phyloP scores from a whole-genome alignment of 805 yeast genomes.

The Lipomyces yamanashiensis region DNA sequence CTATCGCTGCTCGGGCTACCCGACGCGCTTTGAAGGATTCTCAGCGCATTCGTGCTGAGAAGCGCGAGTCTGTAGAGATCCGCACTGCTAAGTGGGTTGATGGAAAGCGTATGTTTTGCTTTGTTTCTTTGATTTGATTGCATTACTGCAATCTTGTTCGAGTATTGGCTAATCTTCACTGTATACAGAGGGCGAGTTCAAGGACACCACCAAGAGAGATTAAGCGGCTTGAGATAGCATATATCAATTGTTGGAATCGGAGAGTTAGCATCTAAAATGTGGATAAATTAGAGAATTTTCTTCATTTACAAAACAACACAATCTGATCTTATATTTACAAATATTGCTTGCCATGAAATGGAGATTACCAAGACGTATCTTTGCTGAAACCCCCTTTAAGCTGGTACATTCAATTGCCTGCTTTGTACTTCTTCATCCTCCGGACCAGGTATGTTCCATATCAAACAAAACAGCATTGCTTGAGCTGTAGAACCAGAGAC shows the following conservation, averaged over 20 bases:
- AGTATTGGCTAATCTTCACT: background rate
- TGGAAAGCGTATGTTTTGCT: conserved; percentile 52
- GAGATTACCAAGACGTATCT: too few species aligned
- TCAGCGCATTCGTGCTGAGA: conserved; percentile 67
- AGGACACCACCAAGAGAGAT: conserved; percentile 12
- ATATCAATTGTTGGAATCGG: background rate
- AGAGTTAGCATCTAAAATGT: background rate
- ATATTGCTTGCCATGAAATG: too few species aligned
- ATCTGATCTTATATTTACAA: background rate
- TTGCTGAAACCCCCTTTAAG: too few species aligned
- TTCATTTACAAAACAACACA: background rate
- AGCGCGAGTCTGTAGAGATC: conserved; percentile 76
- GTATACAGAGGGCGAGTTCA: conserved; percentile 15
- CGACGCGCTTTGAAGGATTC: conserved; percentile 90
- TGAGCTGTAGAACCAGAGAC: too few species aligned
- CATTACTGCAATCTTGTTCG: too few species aligned
- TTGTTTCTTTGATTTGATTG: background rate
- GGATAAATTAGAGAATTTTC: background rate
- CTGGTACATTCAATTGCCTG: too few species aligned
- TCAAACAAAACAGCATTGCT: too few species aligned
- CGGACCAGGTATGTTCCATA: too few species aligned
- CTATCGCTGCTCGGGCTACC: conserved; percentile 86
- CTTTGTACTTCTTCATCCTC: too few species aligned
- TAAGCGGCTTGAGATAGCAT: background rate
- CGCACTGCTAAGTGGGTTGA: conserved; percentile 70